phyloP scores from a whole-genome alignment of 345 rosid species.

The Toxicodendron radicans region DNA sequence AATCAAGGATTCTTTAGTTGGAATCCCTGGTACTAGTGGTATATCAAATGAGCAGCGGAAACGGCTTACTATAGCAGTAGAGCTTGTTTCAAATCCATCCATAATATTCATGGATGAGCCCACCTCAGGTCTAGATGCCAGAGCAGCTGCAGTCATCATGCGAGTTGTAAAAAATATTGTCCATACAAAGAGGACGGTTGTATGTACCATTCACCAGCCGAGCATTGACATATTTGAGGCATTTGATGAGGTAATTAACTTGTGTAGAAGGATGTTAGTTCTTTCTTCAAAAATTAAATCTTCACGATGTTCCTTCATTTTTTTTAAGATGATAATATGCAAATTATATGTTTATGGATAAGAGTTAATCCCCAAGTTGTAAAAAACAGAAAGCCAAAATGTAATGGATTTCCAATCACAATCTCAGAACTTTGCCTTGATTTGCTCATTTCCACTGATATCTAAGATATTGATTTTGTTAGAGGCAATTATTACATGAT shows the following conservation, averaged over 20 bases:
- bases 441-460: no score
- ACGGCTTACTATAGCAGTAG: conserved; percentile 59
- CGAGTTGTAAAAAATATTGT: conserved; percentile 55
- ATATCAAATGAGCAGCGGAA: conserved; percentile 59
- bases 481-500: no score
- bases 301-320: not conserved
- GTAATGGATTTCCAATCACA: not conserved
- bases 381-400: not conserved
- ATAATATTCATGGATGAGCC: conserved; percentile 71
- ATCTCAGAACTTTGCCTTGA: no score
- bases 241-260: conserved; percentile 49
- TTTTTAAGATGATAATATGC: not conserved
- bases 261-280: not conserved
- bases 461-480: no score
- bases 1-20: conserved; percentile 53
- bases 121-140: conserved; percentile 63
- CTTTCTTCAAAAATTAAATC: not conserved
- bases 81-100: conserved; percentile 59
- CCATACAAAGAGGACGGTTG: conserved; percentile 46
- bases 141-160: conserved; percentile 72
- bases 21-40: conserved; percentile 45
- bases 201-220: conserved; percentile 67
- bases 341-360: not conserved
- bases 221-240: conserved; percentile 59
- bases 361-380: not conserved